Base-by-base conservation (phyloP, 768 basidiomycete species). In the Boletus tomentosulus region DNA sequence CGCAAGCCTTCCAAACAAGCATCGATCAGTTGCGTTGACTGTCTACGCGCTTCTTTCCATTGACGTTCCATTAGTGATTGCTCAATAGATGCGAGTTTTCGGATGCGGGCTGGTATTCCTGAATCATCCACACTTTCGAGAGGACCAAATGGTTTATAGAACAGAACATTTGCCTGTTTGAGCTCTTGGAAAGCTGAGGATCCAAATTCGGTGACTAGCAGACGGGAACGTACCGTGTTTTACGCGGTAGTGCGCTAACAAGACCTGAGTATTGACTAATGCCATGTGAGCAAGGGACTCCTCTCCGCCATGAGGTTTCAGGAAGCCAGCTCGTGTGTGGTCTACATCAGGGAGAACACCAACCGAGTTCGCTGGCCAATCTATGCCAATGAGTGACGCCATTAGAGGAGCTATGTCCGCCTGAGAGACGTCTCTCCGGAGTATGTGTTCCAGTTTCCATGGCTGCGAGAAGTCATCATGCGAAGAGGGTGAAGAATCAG, bases 341-440 rank as follows among this genome's bases (percentile, higher is more conserved):
- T 89, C 84, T 2, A 84, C 80, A 64, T 92, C 89, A 5, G 91
- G 89, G 13, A 92, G 68, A 1, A 90, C 83, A 2, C 91, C 91
- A 19, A 90, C 89, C 0, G 86, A 87, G 63, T 93, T 93, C 3
- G 82, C 86, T 1, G 91, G 91, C 81, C 87, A 87, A 44, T 84
- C 65, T 12, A 82, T 75, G 19, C 90, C 90, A 16, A 91, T 62
- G 8, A 93, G 75, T 5, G 85, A 70, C 1, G 89, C 78, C 86
- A 93, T 91, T 45, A 94, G 74, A 4, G 86, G 76, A 8, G 92
- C 78, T 15, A 94, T 74, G 61, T 93, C 91, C 0, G 89, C 92
- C 62, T 94, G 92, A 53, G 88, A 88, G 4, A 94, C 78, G 57
- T 94, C 92, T 34, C 81, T 79, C 16, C 89, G 78, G 34, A 80